These are phyloP conservation scores for Termitomyces sp. DNA, from an alignment of 768 basidiomycete genomes.

Conservation along the genomic window DNA sequence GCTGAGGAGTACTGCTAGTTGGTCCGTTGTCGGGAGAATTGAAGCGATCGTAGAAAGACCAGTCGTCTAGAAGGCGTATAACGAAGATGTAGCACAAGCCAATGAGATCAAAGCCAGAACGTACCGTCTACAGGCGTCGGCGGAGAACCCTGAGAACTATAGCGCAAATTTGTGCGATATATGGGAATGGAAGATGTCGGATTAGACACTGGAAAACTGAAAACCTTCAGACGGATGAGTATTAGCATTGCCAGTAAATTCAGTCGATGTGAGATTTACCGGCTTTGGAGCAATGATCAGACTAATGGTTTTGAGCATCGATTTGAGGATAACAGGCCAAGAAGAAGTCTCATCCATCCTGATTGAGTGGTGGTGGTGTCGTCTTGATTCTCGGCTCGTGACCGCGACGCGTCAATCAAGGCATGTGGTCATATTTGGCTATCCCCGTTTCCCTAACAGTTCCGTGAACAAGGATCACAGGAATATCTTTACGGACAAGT, in stretches of 20 bases:
- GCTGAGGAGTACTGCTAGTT: background rate
- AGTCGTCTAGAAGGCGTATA: background rate
- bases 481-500: no score
- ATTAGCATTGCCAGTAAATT: background rate
- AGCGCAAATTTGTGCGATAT: slow-evolving; percentile 1
- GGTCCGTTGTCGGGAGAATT: background rate
- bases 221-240: background rate
- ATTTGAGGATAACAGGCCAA: slow-evolving; percentile 4
- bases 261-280: background rate
- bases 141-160: background rate
- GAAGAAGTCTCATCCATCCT: background rate
- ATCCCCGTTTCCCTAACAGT: no score
- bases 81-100: background rate
- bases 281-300: slow-evolving; percentile 9
- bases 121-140: background rate
- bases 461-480: no score
- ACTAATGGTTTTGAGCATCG: slow-evolving; percentile 1
- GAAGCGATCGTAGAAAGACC: background rate
- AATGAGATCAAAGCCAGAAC: background rate
- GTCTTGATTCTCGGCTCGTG: slow-evolving; percentile 18
- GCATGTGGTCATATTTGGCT: background rate
- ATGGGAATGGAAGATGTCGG: background rate
- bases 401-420: background rate
- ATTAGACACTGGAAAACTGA: slow-evolving; percentile 9
- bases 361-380: slow-evolving; percentile 30